Conservation (phyloP, 2,329 filamentous ascomycete species). For the Grosmannia clavigera region DNA sequence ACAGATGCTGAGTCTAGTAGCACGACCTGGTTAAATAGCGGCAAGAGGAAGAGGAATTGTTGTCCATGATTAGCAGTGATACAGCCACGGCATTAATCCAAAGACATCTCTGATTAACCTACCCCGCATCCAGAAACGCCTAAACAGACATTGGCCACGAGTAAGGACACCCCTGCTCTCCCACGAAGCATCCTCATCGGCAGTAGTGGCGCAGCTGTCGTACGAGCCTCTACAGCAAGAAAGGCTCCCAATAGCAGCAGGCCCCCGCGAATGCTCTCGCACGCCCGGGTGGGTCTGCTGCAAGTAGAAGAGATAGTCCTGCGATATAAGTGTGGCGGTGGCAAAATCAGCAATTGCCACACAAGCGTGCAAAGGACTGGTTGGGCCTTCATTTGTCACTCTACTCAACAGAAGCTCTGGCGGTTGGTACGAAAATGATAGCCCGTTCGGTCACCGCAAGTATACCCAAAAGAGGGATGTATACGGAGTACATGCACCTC, state of each 20-base stretch:
- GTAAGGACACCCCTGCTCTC: constrained; percentile 38
- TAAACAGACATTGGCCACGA: constrained; percentile 46
- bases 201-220: constrained; percentile 39
- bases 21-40: constrained; percentile 58
- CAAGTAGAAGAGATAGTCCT: constrained; percentile 44
- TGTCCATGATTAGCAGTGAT: neutral
- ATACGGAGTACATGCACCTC: no score
- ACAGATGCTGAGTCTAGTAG: constrained; percentile 49
- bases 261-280: constrained; percentile 31
- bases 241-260: constrained; percentile 30
- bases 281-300: constrained; percentile 37
- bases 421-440: no score
- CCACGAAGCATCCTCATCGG: constrained; percentile 45
- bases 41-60: constrained; percentile 55
- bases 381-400: no score
- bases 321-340: constrained; percentile 45
- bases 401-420: no score
- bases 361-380: no score
- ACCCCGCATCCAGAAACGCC: constrained; percentile 52
- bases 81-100: neutral
- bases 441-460: no score
- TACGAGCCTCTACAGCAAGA: constrained; percentile 34
- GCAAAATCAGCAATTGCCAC: constrained; percentile 35
- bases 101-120: neutral
- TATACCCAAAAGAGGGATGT: no score